A percentile compares a stretch with the other conserved stretches of the same genome.
phyloP scores from a whole-genome alignment of 2,329 filamentous ascomycete genomes.

The Aspergillus niger region DNA sequence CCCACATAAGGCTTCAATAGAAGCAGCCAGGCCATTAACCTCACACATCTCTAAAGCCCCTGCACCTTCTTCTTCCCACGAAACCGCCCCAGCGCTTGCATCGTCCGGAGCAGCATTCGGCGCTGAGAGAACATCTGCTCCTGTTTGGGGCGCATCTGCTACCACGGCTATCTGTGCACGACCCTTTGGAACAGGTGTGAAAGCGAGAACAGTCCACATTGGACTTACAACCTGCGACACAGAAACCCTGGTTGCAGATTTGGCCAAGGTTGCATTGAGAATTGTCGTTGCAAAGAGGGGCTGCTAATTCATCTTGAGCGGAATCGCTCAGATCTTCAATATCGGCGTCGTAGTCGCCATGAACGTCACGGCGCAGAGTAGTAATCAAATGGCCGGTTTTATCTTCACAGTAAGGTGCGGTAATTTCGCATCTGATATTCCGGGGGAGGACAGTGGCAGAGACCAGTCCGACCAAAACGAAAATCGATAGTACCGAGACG shows the following conservation, averaged over 20 bases:
- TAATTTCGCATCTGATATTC: not conserved
- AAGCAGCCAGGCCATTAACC: not conserved
- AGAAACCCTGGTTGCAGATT: slow-evolving; percentile 3
- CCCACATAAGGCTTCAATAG: not conserved
- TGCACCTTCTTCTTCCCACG: slow-evolving; percentile 6
- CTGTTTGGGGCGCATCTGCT: not conserved
- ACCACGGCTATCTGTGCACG: not conserved
- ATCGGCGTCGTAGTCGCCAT: not conserved
- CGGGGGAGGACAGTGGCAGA: not conserved
- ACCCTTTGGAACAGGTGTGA: slow-evolving; percentile 1
- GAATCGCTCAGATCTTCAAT: not conserved
- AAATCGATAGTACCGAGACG: not conserved
- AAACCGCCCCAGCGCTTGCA: slow-evolving; percentile 7
- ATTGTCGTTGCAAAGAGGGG: not conserved
- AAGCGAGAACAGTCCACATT: slow-evolving; percentile 9
- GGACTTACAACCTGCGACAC: slow-evolving; percentile 5
- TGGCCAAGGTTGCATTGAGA: slow-evolving; percentile 10
- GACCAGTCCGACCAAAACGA: not conserved
- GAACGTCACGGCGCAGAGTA: not conserved
- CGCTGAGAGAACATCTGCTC: not conserved
- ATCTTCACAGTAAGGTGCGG: not conserved
- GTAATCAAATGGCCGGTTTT: not conserved
- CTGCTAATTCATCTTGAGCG: not conserved
- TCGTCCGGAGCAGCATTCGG: slow-evolving; percentile 12
- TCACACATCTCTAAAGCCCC: not conserved